These are phyloP conservation scores for Persicaria tinctoria DNA, from an alignment of 148 eudicot genomes.

Conservation along the genomic window DNA sequence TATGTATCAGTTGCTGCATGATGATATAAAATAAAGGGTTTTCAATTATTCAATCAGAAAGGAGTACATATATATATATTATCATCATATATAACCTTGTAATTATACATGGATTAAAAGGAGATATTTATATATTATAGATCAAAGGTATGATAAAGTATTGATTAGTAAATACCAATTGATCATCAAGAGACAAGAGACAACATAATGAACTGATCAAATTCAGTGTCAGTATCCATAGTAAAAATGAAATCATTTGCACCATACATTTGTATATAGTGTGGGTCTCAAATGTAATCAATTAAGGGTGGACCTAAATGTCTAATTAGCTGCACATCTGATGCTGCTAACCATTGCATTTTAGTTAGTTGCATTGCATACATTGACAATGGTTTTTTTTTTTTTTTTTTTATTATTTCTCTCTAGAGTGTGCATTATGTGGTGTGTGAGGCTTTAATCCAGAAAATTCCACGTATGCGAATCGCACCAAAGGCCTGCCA, in stretches of 20 bases:
- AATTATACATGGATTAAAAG: not conserved
- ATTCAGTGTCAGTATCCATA: slow-evolving; percentile 9
- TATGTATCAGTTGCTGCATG: not conserved
- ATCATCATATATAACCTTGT: not conserved
- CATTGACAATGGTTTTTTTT: no score
- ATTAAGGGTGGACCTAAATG: slow-evolving; percentile 8
- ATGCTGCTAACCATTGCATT: not conserved
- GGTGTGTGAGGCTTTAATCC: no score
- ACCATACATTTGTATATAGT: not conserved
- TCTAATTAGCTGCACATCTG: not conserved
- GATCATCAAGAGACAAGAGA: not conserved
- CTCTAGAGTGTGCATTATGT: no score
- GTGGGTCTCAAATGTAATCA: slow-evolving; percentile 11
- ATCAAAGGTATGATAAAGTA: not conserved
- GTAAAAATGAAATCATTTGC: slow-evolving; percentile 8
- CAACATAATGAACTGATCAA: slow-evolving; percentile 8
- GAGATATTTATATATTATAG: no score
- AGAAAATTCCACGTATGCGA: no score
- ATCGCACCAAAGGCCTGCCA: no score
- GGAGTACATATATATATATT: not conserved
- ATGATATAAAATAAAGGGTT: not conserved
- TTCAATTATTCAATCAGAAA: slow-evolving; percentile 10
- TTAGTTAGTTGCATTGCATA: no score
- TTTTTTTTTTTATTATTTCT: no score
- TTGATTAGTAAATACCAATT: not conserved